phyloP scores from a whole-genome alignment of 1,284 basidiomycete genomes.

The Marasmius fiardii region DNA sequence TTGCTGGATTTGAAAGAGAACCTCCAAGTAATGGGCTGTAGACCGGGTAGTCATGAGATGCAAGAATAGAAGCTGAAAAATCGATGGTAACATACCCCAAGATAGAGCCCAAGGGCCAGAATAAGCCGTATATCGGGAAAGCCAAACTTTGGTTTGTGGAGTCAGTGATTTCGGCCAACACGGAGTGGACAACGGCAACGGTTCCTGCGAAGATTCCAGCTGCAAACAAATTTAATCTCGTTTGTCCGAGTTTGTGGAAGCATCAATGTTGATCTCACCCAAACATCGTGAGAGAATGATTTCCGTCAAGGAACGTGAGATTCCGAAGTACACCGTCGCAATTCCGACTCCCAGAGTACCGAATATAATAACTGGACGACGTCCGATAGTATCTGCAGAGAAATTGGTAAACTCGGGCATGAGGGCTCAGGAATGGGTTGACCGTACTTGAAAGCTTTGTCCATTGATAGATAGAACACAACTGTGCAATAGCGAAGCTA shows the following conservation, averaged over 20 bases:
- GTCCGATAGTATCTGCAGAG: conserved; percentile 48
- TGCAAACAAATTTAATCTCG: conserved; percentile 17
- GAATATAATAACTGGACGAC: conserved; percentile 53
- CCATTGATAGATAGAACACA: conserved; percentile 60
- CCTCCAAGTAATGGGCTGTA: conserved; percentile 12
- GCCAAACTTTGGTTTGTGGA: conserved; percentile 51
- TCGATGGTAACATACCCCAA: conserved; percentile 40
- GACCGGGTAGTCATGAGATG: neutral
- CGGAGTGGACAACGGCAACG: conserved; percentile 53
- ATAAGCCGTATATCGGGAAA: conserved; percentile 54
- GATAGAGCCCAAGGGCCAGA: conserved; percentile 55
- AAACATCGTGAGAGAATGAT: conserved; percentile 45
- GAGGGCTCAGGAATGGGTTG: neutral
- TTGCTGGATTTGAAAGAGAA: conserved; percentile 10
- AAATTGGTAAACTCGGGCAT: neutral
- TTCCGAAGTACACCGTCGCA: conserved; percentile 49
- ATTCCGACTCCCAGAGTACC: conserved; percentile 47
- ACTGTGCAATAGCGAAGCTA: conserved; percentile 52
- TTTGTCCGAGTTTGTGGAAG: neutral
- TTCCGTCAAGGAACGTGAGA: conserved; percentile 44
- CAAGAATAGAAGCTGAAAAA: too few species aligned
- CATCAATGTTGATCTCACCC: conserved; percentile 29
- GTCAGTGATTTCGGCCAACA: conserved; percentile 60
- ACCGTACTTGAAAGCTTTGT: conserved; percentile 52
- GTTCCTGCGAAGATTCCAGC: conserved; percentile 60